phyloP scores from a whole-genome alignment of 768 basidiomycete species.

The Boletus rufocinnamomeus region DNA sequence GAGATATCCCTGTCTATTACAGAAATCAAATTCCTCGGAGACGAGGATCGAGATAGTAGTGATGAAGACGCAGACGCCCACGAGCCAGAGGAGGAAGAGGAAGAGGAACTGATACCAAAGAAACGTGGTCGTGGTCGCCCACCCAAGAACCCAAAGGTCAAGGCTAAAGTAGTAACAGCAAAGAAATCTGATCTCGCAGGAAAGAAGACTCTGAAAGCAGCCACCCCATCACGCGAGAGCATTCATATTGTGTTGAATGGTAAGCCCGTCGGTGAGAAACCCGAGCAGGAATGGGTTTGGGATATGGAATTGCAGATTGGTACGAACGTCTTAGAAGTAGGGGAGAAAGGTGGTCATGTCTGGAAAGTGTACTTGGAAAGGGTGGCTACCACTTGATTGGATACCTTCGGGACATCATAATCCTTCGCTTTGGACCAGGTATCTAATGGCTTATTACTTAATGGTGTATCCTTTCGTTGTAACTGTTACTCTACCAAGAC shows the following conservation, averaged over 20 bases:
- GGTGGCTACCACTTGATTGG: constrained; percentile 26
- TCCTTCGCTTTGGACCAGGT: constrained; percentile 15
- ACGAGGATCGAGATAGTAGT: constrained; percentile 61
- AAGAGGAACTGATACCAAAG: constrained; percentile 39
- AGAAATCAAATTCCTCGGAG: constrained; percentile 54
- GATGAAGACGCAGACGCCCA: constrained; percentile 51
- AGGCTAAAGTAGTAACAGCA: constrained; percentile 34
- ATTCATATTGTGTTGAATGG: constrained; percentile 70
- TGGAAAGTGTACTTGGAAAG: constrained; percentile 74
- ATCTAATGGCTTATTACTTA: constrained; percentile 36
- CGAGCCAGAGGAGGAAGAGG: constrained; percentile 48
- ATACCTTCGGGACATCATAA: constrained; percentile 6
- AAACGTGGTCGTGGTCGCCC: constrained; percentile 45
- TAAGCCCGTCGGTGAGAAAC: constrained; percentile 44
- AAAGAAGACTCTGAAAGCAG: constrained; percentile 49
- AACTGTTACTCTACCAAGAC: constrained; percentile 29
- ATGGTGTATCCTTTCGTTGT: constrained; percentile 32
- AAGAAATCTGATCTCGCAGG: constrained; percentile 39
- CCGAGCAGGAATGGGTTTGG: constrained; percentile 58
- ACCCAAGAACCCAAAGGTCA: constrained; percentile 35
- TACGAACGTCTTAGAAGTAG: constrained; percentile 66
- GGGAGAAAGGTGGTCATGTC: constrained; percentile 64
- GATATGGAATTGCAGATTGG: constrained; percentile 60
- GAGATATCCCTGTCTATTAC: constrained; percentile 59
- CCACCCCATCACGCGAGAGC: constrained; percentile 42